Base-by-base conservation (phyloP, 768 basidiomycete species). In the Tricholoma terreum region DNA sequence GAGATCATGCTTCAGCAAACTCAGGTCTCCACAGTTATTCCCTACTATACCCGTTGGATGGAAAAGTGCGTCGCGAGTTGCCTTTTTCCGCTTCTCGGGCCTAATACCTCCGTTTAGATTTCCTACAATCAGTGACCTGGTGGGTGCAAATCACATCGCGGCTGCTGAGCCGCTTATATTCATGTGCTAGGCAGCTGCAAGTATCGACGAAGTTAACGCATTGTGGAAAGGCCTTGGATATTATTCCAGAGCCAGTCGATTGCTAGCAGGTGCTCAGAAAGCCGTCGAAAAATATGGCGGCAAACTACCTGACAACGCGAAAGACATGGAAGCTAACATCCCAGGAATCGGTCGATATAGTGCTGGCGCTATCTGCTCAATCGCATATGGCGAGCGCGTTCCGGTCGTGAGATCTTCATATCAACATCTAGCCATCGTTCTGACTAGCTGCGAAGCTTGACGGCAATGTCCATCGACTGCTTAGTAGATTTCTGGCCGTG, bases 1-100 rank as follows among this genome's bases (percentile, higher is more conserved):
- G 93, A 98, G 73, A 87, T 97, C 56, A 97, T 97, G 95, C 79
- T 95, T 2, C 95, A 98, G 71, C 95, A 98, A 72, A 98, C 95
- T 0, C 94, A 96, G 69, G 94, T 97, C 33, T 80, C 73, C 4
- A 94, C 93, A 1, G 94, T 96, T n/a, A 93, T 95, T 63, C 90
- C 90, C 1, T 98, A 97, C 72, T 98, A 92, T 71, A 86, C 83
- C 52, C 80, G 81, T 21, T 98, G 94, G 94, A 91, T 95, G 80
- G 75, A 77, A 62, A 87, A 78, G 90, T 91, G 60, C 58, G 82
- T 74, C 15, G 40, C 19, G 31, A 11, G 48, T 11, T 48, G 55
- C 50, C 54, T 6, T 31, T 31, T 45, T 34, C 27, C 43, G 27
- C 24, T 31, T 21, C 14, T 24, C 55, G 55, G 45, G 34, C 58